These are phyloP conservation scores for Boletus vermiculosoides DNA, from an alignment of 768 basidiomycete species.

Conservation along the genomic window DNA sequence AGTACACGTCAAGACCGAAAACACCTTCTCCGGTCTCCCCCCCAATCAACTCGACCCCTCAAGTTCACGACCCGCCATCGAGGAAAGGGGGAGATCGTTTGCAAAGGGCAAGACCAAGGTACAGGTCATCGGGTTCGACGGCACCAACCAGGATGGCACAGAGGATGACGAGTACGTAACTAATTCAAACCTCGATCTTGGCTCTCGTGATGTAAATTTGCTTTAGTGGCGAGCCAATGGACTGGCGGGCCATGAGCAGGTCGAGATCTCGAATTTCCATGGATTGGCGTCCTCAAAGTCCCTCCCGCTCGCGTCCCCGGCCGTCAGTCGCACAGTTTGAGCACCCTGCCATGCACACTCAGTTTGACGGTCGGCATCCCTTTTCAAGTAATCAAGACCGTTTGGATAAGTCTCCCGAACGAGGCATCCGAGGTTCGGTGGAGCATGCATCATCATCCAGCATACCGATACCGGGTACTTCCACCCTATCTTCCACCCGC, in stretches of 20 bases:
- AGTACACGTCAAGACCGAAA: conserved; percentile 26
- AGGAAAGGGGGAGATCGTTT: conserved; percentile 68
- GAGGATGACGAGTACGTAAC: conserved; percentile 74
- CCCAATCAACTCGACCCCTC: conserved; percentile 2
- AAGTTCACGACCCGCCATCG: conserved; percentile 22
- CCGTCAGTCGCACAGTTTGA: conserved; percentile 51
- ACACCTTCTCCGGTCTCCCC: not conserved
- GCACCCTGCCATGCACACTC: conserved; percentile 35
- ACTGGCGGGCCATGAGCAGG: conserved; percentile 89
- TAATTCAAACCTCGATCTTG: conserved; percentile 19
- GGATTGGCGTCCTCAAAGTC: conserved; percentile 84
- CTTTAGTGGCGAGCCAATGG: conserved; percentile 66
- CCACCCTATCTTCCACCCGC: conserved; percentile 45
- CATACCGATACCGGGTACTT: conserved; percentile 42
- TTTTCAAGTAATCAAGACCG: conserved; percentile 38
- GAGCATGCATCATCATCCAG: conserved; percentile 27
- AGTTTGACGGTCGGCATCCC: conserved; percentile 45
- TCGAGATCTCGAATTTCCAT: conserved; percentile 88
- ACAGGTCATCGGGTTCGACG: conserved; percentile 80
- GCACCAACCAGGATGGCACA: conserved; percentile 62
- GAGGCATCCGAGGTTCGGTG: conserved; percentile 20
- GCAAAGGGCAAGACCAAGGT: conserved; percentile 81
- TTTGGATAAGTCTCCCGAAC: conserved; percentile 29
- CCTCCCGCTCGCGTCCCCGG: conserved; percentile 75
- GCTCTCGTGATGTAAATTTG: conserved; percentile 27